Base-by-base conservation (phyloP, 768 basidiomycete species). In the Postia placenta region DNA sequence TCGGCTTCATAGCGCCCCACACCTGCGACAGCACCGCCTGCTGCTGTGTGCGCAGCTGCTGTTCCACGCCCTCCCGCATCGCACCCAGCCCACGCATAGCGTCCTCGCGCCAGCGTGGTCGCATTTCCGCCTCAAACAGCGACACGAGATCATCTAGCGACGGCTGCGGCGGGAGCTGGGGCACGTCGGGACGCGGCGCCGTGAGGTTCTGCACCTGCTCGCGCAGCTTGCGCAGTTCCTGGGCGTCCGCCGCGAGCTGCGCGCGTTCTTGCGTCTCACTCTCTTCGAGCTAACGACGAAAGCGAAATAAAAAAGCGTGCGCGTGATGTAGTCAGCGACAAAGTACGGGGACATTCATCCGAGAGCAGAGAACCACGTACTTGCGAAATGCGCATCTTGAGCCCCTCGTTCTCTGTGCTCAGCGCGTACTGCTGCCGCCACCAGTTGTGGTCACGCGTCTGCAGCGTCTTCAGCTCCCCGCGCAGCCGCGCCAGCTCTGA, bases 401-500 rank as follows among this genome's bases (percentile, higher is more conserved):
- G 45, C 7, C 35, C 14, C 5, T 42, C 47, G 25, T 49, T 40
- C 39, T 55, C 50, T 4, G 20, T 26, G 12, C 26, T 45, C 5
- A 55, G 47, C 24, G 42, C 35, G 41, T 55, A 44, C 38, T 51
- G 48, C 5, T n/a, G 38, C 20, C 48, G 17, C 20, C 45, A 28
- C 25, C 41, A 28, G 4, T 38, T 28, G 30, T 38, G 4, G 36
- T 46, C 51, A 22, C 47, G 30, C 35, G 37, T 22, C 22, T 35
- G 39, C 39, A 39, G n/a, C 20, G 42, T 50, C 39, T 49, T 22
- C 19, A 55, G n/a, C 40, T 39, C 43, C 50, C 26, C 4, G 33
- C 22, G 11, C 22, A 27, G 15, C 30, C 15, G 9, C 30, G 7
- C 30, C 7, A 33, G 30, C 7, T 33, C 30, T 33, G 30, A 7